Evolutionary conservation across 2,329 filamentous ascomycete genomes (phyloP).

Genomic region (Ceratocystis destructans): DNA sequence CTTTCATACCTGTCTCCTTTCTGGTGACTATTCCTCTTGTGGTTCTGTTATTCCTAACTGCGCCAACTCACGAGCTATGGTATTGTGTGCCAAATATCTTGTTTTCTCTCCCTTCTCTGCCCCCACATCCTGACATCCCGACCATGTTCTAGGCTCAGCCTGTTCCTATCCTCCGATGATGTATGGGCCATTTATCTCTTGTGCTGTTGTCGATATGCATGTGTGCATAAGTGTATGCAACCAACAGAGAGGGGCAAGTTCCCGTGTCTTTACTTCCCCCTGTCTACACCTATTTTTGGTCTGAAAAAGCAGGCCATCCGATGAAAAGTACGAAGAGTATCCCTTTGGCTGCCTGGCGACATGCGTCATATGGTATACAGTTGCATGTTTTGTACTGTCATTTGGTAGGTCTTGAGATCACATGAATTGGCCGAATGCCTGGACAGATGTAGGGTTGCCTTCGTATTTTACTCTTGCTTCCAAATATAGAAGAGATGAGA

Average conservation of each 20-base stretch:
- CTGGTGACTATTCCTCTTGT: not conserved
- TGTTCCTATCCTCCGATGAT: not conserved
- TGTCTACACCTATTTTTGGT: no score
- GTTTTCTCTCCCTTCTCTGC: not conserved
- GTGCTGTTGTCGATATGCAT: not conserved
- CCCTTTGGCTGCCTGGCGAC: no score
- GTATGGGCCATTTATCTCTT: not conserved
- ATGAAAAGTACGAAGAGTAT: no score
- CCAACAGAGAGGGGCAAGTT: not conserved
- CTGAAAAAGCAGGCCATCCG: no score
- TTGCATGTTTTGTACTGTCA: not conserved
- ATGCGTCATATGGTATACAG: no score
- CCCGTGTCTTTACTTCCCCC: no score
- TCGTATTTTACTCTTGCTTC: not conserved
- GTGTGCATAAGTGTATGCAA: not conserved
- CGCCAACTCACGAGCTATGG: not conserved
- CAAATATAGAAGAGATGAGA: slow-evolving; percentile 5
- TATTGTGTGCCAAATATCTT: not conserved
- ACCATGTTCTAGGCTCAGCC: not conserved
- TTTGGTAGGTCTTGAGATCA: not conserved
- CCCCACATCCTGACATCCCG: not conserved
- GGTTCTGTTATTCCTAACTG: not conserved
- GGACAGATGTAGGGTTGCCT: not conserved
- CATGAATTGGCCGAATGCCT: not conserved
- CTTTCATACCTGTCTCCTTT: not conserved